phyloP scores from a whole-genome alignment of 1,139 yeast genomes.

The Hyphopichia fennica region DNA sequence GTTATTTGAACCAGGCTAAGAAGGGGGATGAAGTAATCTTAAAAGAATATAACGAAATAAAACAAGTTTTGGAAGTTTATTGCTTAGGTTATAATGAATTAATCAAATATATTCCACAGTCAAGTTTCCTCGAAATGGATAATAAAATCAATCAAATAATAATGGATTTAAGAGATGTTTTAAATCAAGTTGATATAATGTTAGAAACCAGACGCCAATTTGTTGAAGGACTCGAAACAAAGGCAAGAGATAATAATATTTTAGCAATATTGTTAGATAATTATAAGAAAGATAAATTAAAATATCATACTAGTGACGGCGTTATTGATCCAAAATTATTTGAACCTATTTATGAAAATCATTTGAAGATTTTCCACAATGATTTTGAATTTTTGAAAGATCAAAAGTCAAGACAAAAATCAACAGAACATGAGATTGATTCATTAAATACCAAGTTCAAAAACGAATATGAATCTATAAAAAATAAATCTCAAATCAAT shows the following conservation, averaged over 20 bases:
- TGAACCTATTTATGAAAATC: conserved; percentile 34
- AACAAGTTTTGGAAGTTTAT: conserved; percentile 43
- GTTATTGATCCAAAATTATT: conserved; percentile 25
- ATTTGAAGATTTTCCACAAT: conserved; percentile 38
- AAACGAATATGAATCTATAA: conserved; percentile 12
- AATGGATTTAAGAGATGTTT: conserved; percentile 40
- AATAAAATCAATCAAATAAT: conserved; percentile 36
- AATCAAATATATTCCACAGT: conserved; percentile 50
- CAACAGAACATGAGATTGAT: conserved; percentile 45
- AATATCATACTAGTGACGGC: conserved; percentile 16
- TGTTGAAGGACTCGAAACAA: conserved; percentile 42
- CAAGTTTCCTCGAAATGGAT: conserved; percentile 42
- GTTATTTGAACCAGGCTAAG: conserved; percentile 58
- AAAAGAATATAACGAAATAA: conserved; percentile 44
- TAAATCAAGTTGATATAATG: conserved; percentile 24
- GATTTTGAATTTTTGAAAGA: conserved; percentile 40
- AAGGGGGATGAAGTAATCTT: conserved; percentile 58
- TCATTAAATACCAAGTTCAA: conserved; percentile 39
- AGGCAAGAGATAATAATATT: conserved; percentile 47
- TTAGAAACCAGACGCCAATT: conserved; percentile 38
- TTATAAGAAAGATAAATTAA: conserved; percentile 32
- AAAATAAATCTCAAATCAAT: conserved; percentile 26
- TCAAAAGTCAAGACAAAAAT: conserved; percentile 41
- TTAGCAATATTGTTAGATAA: conserved; percentile 52
- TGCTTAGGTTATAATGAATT: conserved; percentile 44